phyloP scores from a whole-genome alignment of 2,329 filamentous ascomycete genomes.

The Diaporthe amygdali region DNA sequence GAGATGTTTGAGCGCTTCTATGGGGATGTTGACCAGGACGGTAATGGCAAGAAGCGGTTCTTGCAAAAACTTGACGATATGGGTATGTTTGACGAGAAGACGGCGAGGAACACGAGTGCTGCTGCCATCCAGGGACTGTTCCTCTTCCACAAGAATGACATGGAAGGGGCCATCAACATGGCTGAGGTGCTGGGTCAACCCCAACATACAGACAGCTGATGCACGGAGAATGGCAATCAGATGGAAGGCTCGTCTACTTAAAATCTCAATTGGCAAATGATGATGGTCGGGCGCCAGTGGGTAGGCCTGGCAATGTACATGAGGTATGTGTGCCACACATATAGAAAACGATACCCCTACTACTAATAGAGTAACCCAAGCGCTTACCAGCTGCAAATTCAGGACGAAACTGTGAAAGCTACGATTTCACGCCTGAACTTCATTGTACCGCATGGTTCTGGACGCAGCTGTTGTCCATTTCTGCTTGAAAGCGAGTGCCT shows the following conservation, averaged over 20 bases:
- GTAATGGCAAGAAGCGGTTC: slow-evolving; percentile 70
- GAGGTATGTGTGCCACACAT: slow-evolving; percentile 1
- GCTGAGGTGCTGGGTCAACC: slow-evolving; percentile 61
- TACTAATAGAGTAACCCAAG: not conserved
- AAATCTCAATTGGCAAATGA: not conserved
- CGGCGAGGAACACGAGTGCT: slow-evolving; percentile 72
- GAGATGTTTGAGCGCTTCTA: slow-evolving; percentile 97
- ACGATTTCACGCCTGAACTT: not conserved
- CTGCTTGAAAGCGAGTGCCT: not conserved
- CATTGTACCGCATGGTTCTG: not conserved
- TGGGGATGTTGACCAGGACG: slow-evolving; percentile 74
- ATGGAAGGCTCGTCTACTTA: not conserved
- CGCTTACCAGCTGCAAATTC: not conserved
- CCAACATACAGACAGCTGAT: slow-evolving; percentile 21
- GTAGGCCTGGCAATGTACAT: not conserved
- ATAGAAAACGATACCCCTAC: slow-evolving; percentile 14
- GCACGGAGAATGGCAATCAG: not conserved
- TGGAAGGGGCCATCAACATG: slow-evolving; percentile 85
- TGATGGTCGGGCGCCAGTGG: not conserved
- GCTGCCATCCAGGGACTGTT: slow-evolving; percentile 94
- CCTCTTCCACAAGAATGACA: slow-evolving; percentile 90
- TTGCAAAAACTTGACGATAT: slow-evolving; percentile 71
- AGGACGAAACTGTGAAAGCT: not conserved
- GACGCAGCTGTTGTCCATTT: not conserved
- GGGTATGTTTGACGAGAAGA: slow-evolving; percentile 68